Base-by-base conservation (phyloP, 371 early-diverging fungal species). In the Circinella umbellata region DNA sequence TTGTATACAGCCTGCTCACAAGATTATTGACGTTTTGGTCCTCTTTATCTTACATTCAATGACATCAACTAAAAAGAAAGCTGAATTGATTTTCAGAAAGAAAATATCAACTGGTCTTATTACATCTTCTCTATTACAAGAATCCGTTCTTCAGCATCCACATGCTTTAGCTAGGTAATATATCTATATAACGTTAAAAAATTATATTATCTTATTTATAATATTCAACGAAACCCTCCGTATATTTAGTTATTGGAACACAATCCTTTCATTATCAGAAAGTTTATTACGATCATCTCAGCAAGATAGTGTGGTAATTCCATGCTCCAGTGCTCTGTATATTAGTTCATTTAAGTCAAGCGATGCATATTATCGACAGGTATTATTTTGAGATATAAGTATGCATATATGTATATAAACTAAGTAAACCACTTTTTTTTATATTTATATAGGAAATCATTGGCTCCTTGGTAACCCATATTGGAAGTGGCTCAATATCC, bases 401-500 rank as follows among this genome's bases (percentile, higher is more conserved):
- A 47, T 47, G 15, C 1, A 11, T 15, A 15, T 11, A 9, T 47
- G 3, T 11, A 9, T 11, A 47, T 9, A 47, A 1, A 47, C 47
- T 9, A 47, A 15, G 3, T 11, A 11, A 15, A 47, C 1, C 15
- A 47, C 9, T 15, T 17, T 1, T 51, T 36, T 37, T 49, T 34
- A 15, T 61, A 10, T 34, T 64, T n/a, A 47, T 27, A 27, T 70
- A 81, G 83, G 95, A 94, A 78, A 89, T 92, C 36, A 77, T 93
- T 39, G 93, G 90, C 8, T 88, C 89, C 3, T 74, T 94, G 38
- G 91, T 93, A 0, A 91, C 91, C n/a, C 94, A 94, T 69, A 89
- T 94, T 59, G 95, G 94, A 46, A 93, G 93, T 68, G 93, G 93
- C 9, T 83, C 86, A n/a, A 75, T 73, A 76, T 78, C 78, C 78